Evolutionary conservation across 148 eudicot species (phyloP).

Genomic region (Fagopyrum homotropicum): DNA sequence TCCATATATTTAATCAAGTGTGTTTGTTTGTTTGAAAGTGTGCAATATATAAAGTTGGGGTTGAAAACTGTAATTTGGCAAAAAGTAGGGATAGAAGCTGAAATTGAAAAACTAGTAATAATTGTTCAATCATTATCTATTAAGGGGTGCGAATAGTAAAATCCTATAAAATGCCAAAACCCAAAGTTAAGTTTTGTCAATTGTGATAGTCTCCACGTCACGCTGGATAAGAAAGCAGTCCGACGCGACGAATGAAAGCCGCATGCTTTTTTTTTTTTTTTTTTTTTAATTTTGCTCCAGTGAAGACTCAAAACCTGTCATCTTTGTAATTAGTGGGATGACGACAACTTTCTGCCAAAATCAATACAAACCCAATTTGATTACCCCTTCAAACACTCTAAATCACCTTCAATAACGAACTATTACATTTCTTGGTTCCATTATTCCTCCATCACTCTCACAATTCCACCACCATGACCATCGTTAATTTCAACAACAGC

Average conservation of each 20-base stretch:
- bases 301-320: neutral
- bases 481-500: neutral
- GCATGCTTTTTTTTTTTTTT: no score
- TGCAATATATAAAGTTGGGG: no score
- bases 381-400: neutral
- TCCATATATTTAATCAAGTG: no score
- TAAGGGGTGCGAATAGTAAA: no score
- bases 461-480: neutral
- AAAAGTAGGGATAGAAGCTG: no score
- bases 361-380: neutral
- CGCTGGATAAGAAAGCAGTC: neutral
- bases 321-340: neutral
- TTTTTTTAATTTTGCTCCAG: neutral
- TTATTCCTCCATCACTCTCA: no score
- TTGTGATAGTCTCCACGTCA: neutral
- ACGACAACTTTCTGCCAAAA: constrained; percentile 1
- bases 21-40: no score
- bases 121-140: no score
- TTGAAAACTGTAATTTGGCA: no score
- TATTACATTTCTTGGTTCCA: neutral
- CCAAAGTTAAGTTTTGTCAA: neutral
- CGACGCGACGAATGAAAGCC: neutral
- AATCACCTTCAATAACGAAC: neutral
- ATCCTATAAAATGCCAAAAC: no score
- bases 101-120: no score